Conservation (phyloP, 2,329 filamentous ascomycete genomes). For the Penicillium oxalicum region DNA sequence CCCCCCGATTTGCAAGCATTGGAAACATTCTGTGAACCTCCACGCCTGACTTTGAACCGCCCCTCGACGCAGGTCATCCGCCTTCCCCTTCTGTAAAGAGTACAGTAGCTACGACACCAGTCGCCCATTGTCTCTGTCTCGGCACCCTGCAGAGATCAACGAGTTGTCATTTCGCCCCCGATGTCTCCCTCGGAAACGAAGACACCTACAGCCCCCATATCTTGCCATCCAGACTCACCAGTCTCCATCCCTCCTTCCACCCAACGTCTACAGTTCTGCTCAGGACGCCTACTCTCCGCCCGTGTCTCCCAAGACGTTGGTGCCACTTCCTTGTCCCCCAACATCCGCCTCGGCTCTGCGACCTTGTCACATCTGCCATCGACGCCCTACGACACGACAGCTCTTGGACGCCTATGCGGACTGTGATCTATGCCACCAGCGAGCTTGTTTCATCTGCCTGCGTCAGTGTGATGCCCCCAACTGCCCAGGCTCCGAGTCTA, state of each 20-base stretch:
- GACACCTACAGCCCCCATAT: conserved; percentile 18
- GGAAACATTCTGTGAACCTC: too few species aligned
- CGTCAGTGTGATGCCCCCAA: conserved; percentile 32
- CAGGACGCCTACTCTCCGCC: conserved; percentile 20
- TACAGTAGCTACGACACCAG: conserved; percentile 8
- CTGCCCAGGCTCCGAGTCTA: conserved; percentile 19
- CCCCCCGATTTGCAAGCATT: too few species aligned
- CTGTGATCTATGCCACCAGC: conserved; percentile 35
- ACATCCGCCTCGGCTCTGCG: conserved; percentile 27
- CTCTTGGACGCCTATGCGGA: conserved; percentile 39
- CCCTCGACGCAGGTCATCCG: conserved; percentile 9
- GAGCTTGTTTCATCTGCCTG: conserved; percentile 40
- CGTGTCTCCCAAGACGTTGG: conserved; percentile 24
- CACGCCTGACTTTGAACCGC: background rate
- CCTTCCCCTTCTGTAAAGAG: conserved; percentile 14
- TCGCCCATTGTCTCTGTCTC: conserved; percentile 11
- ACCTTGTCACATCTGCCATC: conserved; percentile 40
- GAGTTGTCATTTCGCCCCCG: conserved; percentile 18
- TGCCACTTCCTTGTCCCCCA: conserved; percentile 21
- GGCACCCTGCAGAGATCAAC: conserved; percentile 9
- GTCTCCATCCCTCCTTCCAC: conserved; percentile 17
- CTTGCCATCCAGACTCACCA: conserved; percentile 12
- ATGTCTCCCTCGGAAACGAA: conserved; percentile 23
- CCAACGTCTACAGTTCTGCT: conserved; percentile 14
- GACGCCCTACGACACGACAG: conserved; percentile 36